Conservation (phyloP, 768 basidiomycete species). For the Cystofilobasidium bisporidii region DNA sequence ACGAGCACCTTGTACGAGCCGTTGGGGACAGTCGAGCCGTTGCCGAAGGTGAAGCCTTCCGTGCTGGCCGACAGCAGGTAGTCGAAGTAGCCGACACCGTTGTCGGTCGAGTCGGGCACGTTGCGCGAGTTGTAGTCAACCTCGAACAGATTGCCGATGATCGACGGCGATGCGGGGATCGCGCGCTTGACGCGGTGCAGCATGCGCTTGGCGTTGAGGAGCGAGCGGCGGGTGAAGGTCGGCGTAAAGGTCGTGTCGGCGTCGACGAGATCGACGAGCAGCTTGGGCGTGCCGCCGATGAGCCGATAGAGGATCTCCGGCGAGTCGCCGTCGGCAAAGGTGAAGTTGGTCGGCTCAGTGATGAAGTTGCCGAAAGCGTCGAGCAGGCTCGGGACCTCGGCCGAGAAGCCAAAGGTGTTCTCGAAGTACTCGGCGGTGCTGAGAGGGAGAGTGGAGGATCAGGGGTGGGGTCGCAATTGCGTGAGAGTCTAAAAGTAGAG, state of each 20-base stretch:
- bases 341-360: slow-evolving; percentile 5
- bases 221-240: slow-evolving; percentile 11
- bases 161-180: neutral
- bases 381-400: too few relatives aligned
- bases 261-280: slow-evolving; percentile 29
- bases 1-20: slow-evolving; percentile 45
- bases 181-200: neutral
- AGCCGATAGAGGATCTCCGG: slow-evolving; percentile 22
- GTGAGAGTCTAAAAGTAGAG: neutral
- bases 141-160: slow-evolving; percentile 13
- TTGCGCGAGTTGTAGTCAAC: neutral
- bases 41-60: slow-evolving; percentile 35
- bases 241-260: slow-evolving; percentile 29
- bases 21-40: slow-evolving; percentile 44
- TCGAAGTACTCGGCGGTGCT: slow-evolving; percentile 13
- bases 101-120: neutral
- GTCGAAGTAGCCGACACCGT: neutral
- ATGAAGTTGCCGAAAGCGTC: neutral
- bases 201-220: neutral
- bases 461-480: neutral
- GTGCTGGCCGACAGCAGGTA: slow-evolving; percentile 31
- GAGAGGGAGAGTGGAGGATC: neutral
- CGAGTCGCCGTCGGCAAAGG: neutral
- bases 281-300: slow-evolving; percentile 23
- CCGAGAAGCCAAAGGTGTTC: neutral